Base-by-base conservation (phyloP, 352 stramenopile species). In the Globisporangium camurandrum region DNA sequence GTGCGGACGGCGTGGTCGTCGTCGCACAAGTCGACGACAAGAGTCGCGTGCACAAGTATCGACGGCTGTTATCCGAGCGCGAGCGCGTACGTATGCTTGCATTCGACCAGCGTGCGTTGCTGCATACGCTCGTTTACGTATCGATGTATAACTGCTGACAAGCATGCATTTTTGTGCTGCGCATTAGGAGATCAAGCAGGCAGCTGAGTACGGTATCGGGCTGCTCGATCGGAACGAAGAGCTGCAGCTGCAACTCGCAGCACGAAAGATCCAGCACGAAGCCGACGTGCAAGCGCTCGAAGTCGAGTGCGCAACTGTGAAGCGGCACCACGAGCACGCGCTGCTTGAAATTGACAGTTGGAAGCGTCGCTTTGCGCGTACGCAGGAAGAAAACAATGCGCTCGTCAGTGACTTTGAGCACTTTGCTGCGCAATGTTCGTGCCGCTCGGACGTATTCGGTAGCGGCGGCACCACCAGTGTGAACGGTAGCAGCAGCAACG, bases 161-260 rank as follows among this genome's bases (percentile, higher is more conserved):
- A n/a, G n/a, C n/a, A n/a, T n/a, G n/a, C 5, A 9, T n/a, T 57
- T 27, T 37, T 36, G n/a, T 48, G 53, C 38, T 49, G 37, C 3
- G n/a, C n/a, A n/a, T n/a, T n/a, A 94, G 83, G 83, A 94, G 34
- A 54, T 86, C 28, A 67, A 68, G 0, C 76, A 92, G 37, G 83
- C 83, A 17, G 83, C 76, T 6, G 76, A 88, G 56, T 92, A 92
- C 56, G 83, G 83, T 23, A 57, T 90, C 12, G 73, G 68, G 27
- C 67, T 94, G 30, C 52, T 94, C n/a, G 70, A 83, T 33, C 59
- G 62, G 28, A 92, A 94, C 49, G 80, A 91, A 31, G 75, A 91
- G 59, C 58, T 92, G 26, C 62, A 84, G 48, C 57, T 87, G 48
- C 66, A 88, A 38, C 72, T 88, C 38, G 66, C 66, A 41, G 70